These are phyloP conservation scores for Beauveria brongniartii DNA, from an alignment of 2,329 filamentous ascomycete genomes.

Conservation along the genomic window DNA sequence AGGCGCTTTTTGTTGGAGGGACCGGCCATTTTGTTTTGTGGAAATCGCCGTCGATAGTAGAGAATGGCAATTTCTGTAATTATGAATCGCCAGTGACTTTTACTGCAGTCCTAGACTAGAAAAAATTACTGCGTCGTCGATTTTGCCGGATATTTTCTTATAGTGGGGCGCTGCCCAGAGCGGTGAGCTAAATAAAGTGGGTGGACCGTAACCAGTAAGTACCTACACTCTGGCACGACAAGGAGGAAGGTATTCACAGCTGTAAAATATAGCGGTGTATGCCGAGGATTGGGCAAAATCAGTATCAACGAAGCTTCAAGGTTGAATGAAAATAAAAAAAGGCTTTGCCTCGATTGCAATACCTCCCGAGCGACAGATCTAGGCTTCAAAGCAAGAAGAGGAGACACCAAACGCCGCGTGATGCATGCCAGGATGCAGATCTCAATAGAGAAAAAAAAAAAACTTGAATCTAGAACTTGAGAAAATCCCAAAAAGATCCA, in stretches of 20 bases:
- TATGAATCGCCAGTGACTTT: background rate
- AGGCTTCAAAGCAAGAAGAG: background rate
- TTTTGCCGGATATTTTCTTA: constrained; percentile 8
- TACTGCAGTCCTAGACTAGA: background rate
- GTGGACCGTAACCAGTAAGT: background rate
- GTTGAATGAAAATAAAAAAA: background rate
- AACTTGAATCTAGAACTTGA: constrained; percentile 20
- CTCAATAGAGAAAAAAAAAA: background rate
- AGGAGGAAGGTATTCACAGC: background rate
- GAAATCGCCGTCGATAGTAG: background rate
- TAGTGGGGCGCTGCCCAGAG: constrained; percentile 1
- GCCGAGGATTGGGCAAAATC: background rate
- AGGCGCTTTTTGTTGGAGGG: constrained; percentile 26
- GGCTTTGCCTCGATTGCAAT: background rate
- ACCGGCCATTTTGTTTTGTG: constrained; percentile 24
- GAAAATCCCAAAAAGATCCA: constrained; percentile 39
- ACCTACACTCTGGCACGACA: background rate
- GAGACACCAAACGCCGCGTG: constrained; percentile 2
- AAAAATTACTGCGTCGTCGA: background rate
- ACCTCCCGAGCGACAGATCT: background rate
- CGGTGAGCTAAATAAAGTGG: background rate
- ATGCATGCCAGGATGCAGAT: background rate
- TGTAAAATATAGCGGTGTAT: background rate
- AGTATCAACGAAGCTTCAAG: background rate
- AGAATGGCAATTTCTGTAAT: background rate